Evolutionary conservation across 495 filamentous ascomycete species (phyloP).

Genomic region (Lophium mytilinum): DNA sequence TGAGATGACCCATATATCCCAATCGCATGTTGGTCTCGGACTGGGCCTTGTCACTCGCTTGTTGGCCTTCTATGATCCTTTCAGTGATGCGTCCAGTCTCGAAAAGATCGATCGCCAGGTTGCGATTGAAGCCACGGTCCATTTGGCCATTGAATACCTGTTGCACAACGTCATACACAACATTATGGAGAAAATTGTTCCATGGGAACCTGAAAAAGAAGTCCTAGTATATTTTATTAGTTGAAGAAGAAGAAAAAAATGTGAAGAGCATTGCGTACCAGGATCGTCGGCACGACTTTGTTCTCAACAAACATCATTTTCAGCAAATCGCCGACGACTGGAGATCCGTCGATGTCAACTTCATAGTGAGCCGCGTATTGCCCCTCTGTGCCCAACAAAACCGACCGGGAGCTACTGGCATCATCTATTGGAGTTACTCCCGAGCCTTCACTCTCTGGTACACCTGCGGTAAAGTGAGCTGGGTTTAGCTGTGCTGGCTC

Average conservation of each 20-base stretch:
- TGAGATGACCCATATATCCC: constrained; percentile 98
- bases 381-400: constrained; percentile 15
- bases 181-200: constrained; percentile 99
- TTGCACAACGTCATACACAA: constrained; percentile 98
- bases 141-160: constrained; percentile 99
- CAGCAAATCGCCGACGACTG: constrained; percentile 92
- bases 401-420: constrained; percentile 18
- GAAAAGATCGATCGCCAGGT: constrained; percentile 88
- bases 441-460: constrained; percentile 21
- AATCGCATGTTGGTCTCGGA: constrained; percentile 75
- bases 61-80: constrained; percentile 84
- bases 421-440: constrained; percentile 26
- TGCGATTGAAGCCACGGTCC: constrained; percentile 89
- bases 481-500: constrained; percentile 7
- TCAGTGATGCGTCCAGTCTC: constrained; percentile 83
- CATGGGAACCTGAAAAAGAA: constrained; percentile 99
- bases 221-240: constrained; percentile 42
- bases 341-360: constrained; percentile 58
- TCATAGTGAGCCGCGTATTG: constrained; percentile 42
- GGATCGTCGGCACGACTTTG: constrained; percentile 86
- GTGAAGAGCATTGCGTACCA: constrained; percentile 48
- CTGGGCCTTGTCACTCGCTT: constrained; percentile 76
- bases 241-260: constrained; percentile 9
- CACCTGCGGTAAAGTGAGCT: constrained; percentile 7
- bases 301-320: constrained; percentile 97